These are phyloP conservation scores for Talaromyces islandicus DNA, from an alignment of 2,329 filamentous ascomycete species.

Conservation along the genomic window DNA sequence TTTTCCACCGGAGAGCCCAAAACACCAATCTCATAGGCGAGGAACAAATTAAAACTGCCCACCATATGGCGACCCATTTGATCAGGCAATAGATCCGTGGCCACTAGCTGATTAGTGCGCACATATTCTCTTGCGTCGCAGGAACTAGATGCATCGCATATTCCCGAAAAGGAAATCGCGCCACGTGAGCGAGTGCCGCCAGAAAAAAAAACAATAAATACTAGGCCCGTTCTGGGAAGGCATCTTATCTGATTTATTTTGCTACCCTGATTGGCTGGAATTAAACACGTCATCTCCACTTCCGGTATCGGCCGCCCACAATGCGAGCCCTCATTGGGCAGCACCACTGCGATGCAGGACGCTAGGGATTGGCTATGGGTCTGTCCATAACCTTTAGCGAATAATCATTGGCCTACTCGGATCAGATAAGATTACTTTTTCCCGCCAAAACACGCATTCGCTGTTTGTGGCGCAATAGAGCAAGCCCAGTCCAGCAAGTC, in stretches of 20 bases:
- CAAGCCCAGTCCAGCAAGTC: neutral
- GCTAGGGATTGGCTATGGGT: too few species aligned
- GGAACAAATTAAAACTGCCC: neutral
- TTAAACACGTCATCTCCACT: neutral
- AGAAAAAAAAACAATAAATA: neutral
- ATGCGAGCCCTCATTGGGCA: neutral
- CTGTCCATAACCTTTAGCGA: neutral
- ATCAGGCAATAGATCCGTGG: neutral
- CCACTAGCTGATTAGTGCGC: neutral
- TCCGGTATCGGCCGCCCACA: neutral
- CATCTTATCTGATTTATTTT: neutral
- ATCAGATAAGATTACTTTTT: neutral
- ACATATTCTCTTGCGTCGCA: neutral
- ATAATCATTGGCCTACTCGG: neutral
- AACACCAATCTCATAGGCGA: neutral
- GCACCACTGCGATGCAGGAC: too few species aligned
- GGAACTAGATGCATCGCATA: neutral
- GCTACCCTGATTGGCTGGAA: neutral
- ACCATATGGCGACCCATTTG: neutral
- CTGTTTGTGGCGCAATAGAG: neutral
- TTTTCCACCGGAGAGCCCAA: neutral
- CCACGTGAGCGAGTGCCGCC: neutral
- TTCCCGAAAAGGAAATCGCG: neutral
- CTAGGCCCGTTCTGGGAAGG: neutral
- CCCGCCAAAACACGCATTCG: neutral